Percentiles rank a stretch among this genome's conserved stretches.
These are phyloP conservation scores for Stropharia rugosoannulata DNA, from an alignment of 768 basidiomycete species.

Conservation along the genomic window DNA sequence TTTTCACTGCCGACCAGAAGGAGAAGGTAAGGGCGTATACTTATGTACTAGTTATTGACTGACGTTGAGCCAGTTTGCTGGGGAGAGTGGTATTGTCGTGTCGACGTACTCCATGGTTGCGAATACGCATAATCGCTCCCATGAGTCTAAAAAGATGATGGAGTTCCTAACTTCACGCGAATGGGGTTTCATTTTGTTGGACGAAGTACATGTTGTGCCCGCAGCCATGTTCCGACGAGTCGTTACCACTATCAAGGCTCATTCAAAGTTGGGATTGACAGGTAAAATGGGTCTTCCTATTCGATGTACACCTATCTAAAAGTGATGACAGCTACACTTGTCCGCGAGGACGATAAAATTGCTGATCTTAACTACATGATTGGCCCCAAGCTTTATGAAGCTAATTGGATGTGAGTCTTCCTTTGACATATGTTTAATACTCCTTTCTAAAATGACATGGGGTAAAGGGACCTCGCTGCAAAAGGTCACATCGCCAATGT, in stretches of 20 bases:
- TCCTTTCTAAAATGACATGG: slow-evolving; percentile 12
- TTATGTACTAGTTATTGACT: slow-evolving; percentile 1
- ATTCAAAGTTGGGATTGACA: slow-evolving; percentile 96
- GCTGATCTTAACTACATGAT: slow-evolving; percentile 99
- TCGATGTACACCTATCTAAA: not conserved
- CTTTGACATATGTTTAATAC: not conserved
- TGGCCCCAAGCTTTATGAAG: slow-evolving; percentile 98
- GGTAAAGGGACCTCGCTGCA: slow-evolving; percentile 84
- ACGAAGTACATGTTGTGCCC: slow-evolving; percentile 98
- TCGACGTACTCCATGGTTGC: slow-evolving; percentile 99
- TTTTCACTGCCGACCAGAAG: slow-evolving; percentile 97
- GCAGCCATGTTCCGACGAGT: slow-evolving; percentile 98
- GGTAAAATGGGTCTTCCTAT: slow-evolving; percentile 45
- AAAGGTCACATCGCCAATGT: slow-evolving; percentile 99
- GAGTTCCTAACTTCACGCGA: slow-evolving; percentile 97
- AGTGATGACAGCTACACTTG: slow-evolving; percentile 75
- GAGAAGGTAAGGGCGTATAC: slow-evolving; percentile 64
- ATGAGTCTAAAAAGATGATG: slow-evolving; percentile 99
- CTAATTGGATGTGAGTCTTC: slow-evolving; percentile 87
- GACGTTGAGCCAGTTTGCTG: slow-evolving; percentile 68
- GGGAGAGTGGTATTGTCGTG: slow-evolving; percentile 96
- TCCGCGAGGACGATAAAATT: slow-evolving; percentile 99
- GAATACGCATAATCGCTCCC: slow-evolving; percentile 97
- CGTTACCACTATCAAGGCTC: slow-evolving; percentile 97
- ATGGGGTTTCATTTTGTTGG: slow-evolving; percentile 97